Conservation (phyloP, 352 stramenopile species). For the Peronospora belbahrii region DNA sequence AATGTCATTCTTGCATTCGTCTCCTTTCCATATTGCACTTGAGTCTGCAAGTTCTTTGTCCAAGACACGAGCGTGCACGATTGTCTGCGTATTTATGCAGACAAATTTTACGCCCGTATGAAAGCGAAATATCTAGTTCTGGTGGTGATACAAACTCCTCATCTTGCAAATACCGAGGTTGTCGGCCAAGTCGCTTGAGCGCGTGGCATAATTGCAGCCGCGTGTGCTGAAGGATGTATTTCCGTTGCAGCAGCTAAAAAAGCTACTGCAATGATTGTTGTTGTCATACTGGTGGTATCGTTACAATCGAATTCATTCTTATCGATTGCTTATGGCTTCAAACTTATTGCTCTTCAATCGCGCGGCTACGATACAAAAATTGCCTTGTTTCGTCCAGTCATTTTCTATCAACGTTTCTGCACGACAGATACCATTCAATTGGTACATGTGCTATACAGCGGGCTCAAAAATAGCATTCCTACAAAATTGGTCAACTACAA, state of each 20-base stretch:
- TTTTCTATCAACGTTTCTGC: slow-evolving; percentile 35
- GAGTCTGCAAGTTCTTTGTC: slow-evolving; percentile 58
- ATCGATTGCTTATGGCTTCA: too few species aligned
- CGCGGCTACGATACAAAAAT: slow-evolving; percentile 19
- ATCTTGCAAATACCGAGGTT: slow-evolving; percentile 52
- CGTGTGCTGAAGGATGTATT: neutral
- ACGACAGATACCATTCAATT: slow-evolving; percentile 2
- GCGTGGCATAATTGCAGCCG: slow-evolving; percentile 13
- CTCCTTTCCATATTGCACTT: slow-evolving; percentile 75
- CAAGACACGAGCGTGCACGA: slow-evolving; percentile 67
- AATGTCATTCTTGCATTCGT: slow-evolving; percentile 75
- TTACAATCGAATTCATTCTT: slow-evolving; percentile 19
- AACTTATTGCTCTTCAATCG: neutral
- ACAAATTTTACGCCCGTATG: slow-evolving; percentile 77
- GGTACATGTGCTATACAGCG: slow-evolving; percentile 27
- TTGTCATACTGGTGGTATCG: slow-evolving; percentile 1
- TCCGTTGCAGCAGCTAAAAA: slow-evolving; percentile 5
- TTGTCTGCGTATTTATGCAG: slow-evolving; percentile 83
- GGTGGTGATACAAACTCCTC: slow-evolving; percentile 46
- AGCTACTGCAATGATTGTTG: slow-evolving; percentile 1
- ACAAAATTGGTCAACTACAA: neutral
- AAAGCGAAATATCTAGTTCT: slow-evolving; percentile 65
- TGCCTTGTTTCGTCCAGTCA: slow-evolving; percentile 23
- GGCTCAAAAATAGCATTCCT: slow-evolving; percentile 87
- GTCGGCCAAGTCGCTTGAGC: slow-evolving; percentile 64